Evolutionary conservation across 345 rosid species (phyloP), one percentile per base, ranked within the genome.

Genomic region (Raphanus raphanistrum): DNA sequence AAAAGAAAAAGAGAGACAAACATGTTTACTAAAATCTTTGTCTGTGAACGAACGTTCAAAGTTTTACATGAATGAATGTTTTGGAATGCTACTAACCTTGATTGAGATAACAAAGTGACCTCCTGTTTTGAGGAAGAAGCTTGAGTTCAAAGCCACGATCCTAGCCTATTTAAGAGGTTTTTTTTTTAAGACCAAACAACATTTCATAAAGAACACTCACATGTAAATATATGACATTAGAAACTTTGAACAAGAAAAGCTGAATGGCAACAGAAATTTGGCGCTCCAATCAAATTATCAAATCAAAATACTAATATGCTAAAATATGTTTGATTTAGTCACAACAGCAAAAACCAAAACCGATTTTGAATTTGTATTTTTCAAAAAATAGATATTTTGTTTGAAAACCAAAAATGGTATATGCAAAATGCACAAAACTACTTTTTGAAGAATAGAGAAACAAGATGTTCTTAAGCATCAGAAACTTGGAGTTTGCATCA

Each of bases 51-150:
- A 60, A 27, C 12, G 43, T 45, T 15, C 2, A 6, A 4, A 60
- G 1, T 25, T 43, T 28, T 28, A 9, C 38, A 38, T n/a, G 8
- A 1, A 61, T 5, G 4, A 15, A 25, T 66, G 5, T 33, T 66
- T 25, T 69, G 5, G 33, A 32, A 48, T 13, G 68, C 63, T 62
- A 80, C 89, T 15, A 59, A 96, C 99, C 99, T 96, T 96, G 48
- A 96, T 96, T 35, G 99, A 96, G 69, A 96, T 96, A n/a, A 96
- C 98, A 83, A 96, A 96, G 81, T 96, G 96, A 1, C 98, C 98
- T 36, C 98, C 98, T 43, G 99, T 52, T 81, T 96, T 96, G 48
- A 96, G 87, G 38, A 93, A 96, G 82, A 82, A 89, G 0, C 90
- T 84, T 4, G 92, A 95, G 82, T 93, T 96, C 74, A 96, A 79